Evolutionary conservation across 225 moss, liverwort and hornwort species (phyloP).

Genomic region (Thuidium tamariscinum): DNA sequence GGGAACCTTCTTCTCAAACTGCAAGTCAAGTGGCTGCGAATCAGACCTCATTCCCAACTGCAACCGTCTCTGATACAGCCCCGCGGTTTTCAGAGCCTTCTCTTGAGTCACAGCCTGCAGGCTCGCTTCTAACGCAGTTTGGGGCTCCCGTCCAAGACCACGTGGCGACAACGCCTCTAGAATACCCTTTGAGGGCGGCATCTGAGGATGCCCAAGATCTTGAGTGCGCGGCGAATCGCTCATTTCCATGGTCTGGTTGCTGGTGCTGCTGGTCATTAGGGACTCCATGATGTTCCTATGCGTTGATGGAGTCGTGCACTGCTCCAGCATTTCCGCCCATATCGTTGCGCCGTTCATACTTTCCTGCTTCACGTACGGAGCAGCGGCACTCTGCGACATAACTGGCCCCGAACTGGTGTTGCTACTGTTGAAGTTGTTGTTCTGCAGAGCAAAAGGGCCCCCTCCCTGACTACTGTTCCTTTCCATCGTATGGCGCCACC

Average conservation of each 20-base stretch:
- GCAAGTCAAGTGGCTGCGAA: slow-evolving; percentile 14
- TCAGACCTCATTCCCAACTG: slow-evolving; percentile 19
- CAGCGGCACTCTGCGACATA: not conserved
- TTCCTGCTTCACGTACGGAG: slow-evolving; percentile 41
- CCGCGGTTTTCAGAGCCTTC: slow-evolving; percentile 44
- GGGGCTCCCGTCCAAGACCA: slow-evolving; percentile 71
- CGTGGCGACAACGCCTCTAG: slow-evolving; percentile 62
- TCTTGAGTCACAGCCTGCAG: slow-evolving; percentile 67
- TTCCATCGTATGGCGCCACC: slow-evolving; percentile 27
- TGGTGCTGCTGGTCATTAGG: slow-evolving; percentile 10
- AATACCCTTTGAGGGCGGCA: slow-evolving; percentile 58
- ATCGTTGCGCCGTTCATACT: slow-evolving; percentile 30
- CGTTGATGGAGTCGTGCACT: slow-evolving; percentile 27
- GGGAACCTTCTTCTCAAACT: slow-evolving; percentile 1
- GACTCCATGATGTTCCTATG: slow-evolving; percentile 25
- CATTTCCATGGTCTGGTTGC: slow-evolving; percentile 11
- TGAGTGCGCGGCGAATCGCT: slow-evolving; percentile 6
- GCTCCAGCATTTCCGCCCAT: slow-evolving; percentile 51
- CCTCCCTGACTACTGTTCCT: slow-evolving; percentile 1
- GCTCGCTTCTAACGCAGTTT: slow-evolving; percentile 69
- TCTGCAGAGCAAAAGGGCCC: not conserved
- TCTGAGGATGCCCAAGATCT: slow-evolving; percentile 8
- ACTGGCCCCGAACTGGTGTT: not conserved
- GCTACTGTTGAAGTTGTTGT: not conserved
- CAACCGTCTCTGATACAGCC: slow-evolving; percentile 16